These are phyloP conservation scores for Carpinus fangiana DNA, from an alignment of 306 rosid genomes.

Conservation along the genomic window DNA sequence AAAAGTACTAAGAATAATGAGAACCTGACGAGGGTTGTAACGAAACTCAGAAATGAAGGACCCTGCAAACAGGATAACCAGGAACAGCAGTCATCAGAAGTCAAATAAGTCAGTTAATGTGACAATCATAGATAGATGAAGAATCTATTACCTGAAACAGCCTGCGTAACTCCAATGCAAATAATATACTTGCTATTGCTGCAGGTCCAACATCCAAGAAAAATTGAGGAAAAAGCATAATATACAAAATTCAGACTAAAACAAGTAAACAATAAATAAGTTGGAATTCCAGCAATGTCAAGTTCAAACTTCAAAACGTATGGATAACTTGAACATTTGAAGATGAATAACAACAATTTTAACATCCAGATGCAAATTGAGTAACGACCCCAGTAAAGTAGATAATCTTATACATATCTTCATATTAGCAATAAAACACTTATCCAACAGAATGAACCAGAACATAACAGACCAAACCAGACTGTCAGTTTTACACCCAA, in stretches of 20 bases:
- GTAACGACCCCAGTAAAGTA: neutral
- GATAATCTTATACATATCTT: neutral
- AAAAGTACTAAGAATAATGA: constrained; percentile 23
- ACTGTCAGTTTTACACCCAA: neutral
- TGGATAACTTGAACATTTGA: neutral
- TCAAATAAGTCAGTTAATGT: constrained; percentile 18
- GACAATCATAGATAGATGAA: constrained; percentile 12
- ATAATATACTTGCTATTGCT: constrained; percentile 71
- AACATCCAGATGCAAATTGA: neutral
- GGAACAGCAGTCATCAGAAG: constrained; percentile 28
- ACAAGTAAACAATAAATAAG: constrained; percentile 1
- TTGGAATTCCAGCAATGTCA: neutral
- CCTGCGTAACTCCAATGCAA: constrained; percentile 53
- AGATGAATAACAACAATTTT: neutral
- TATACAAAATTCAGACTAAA: constrained; percentile 7
- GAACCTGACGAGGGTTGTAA: constrained; percentile 80
- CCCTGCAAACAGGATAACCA: constrained; percentile 55
- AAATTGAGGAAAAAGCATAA: constrained; percentile 10
- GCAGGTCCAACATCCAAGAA: constrained; percentile 39
- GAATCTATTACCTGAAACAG: constrained; percentile 57
- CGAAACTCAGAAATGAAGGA: constrained; percentile 37
- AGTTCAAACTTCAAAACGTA: neutral
- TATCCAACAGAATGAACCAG: neutral
- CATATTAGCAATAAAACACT: neutral
- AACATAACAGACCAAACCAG: neutral